Conservation (phyloP, 805 yeast species). For the Saturnispora ahearnii region DNA sequence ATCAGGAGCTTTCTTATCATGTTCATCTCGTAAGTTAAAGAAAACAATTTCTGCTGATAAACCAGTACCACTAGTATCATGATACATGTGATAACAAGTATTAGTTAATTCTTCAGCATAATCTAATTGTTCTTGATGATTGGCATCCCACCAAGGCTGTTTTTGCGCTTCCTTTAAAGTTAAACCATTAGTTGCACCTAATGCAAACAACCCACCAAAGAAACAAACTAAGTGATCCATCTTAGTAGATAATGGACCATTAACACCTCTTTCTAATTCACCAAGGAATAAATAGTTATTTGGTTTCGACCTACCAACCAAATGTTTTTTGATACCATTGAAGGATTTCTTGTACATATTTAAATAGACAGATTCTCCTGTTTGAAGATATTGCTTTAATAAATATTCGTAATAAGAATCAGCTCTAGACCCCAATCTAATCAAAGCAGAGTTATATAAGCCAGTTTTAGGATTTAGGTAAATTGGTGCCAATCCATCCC, state of each 20-base stretch:
- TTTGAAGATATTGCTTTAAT: constrained; percentile 76
- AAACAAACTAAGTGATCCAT: constrained; percentile 94
- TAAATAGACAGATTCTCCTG: constrained; percentile 58
- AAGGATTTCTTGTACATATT: constrained; percentile 72
- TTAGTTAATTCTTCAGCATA: constrained; percentile 68
- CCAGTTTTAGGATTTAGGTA: constrained; percentile 71
- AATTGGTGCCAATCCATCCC: constrained; percentile 77
- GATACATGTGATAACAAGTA: constrained; percentile 80
- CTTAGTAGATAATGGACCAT: constrained; percentile 50
- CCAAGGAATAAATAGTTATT: constrained; percentile 61
- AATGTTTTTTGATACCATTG: constrained; percentile 62
- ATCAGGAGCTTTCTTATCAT: constrained; percentile 31
- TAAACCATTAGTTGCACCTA: constrained; percentile 80
- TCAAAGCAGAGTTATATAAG: constrained; percentile 49
- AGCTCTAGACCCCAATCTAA: constrained; percentile 84
- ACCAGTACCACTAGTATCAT: constrained; percentile 60
- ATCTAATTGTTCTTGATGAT: constrained; percentile 52
- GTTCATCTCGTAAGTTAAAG: constrained; percentile 40
- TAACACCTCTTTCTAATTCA: constrained; percentile 65
- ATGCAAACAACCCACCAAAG: constrained; percentile 78
- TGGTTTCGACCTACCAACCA: constrained; percentile 55
- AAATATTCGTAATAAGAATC: constrained; percentile 90
- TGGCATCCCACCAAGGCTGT: constrained; percentile 46
- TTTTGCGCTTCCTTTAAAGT: constrained; percentile 46
- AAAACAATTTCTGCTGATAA: constrained; percentile 83